A percentile compares a stretch with the other conserved stretches of the same genome.
phyloP scores from a whole-genome alignment of 805 yeast genomes.

The Suhomyces vadensis region DNA sequence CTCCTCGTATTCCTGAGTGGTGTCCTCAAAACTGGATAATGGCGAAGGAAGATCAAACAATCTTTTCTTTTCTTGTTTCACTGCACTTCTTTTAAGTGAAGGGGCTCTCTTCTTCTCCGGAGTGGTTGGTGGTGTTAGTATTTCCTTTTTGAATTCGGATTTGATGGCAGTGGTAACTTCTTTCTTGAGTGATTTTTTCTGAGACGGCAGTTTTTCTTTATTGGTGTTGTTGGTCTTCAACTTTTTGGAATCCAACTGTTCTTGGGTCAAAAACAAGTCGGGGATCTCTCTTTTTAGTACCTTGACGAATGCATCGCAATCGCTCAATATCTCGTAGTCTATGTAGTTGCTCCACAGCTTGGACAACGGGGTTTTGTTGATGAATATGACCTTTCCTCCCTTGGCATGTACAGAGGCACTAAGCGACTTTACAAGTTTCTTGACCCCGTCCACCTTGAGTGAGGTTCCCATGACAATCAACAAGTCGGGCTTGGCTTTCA shows the following conservation, averaged over 20 bases:
- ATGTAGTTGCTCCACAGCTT: slow-evolving; percentile 68
- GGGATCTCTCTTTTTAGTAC: slow-evolving; percentile 56
- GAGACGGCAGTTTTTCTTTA: slow-evolving; percentile 1
- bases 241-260: slow-evolving; percentile 45
- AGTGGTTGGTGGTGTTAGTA: slow-evolving; percentile 36
- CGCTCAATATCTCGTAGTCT: slow-evolving; percentile 77
- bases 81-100: slow-evolving; percentile 18
- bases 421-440: slow-evolving; percentile 66
- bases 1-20: slow-evolving; percentile 13
- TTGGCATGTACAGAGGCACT: slow-evolving; percentile 72
- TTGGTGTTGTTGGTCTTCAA: slow-evolving; percentile 20
- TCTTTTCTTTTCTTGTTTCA: slow-evolving; percentile 9
- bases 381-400: slow-evolving; percentile 75
- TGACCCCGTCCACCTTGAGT: slow-evolving; percentile 86
- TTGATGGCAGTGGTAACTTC: slow-evolving; percentile 11
- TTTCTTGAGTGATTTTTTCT: slow-evolving; percentile 4
- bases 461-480: slow-evolving; percentile 93
- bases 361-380: slow-evolving; percentile 68
- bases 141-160: slow-evolving; percentile 11
- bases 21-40: slow-evolving; percentile 29
- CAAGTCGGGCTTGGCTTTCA: slow-evolving; percentile 68
- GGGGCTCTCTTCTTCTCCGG: slow-evolving; percentile 31
- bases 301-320: slow-evolving; percentile 80
- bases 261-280: slow-evolving; percentile 60
- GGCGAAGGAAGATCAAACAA: slow-evolving; percentile 33